Conservation (phyloP, 2,329 filamentous ascomycete genomes). For the Cladobotryum mycophilum region DNA sequence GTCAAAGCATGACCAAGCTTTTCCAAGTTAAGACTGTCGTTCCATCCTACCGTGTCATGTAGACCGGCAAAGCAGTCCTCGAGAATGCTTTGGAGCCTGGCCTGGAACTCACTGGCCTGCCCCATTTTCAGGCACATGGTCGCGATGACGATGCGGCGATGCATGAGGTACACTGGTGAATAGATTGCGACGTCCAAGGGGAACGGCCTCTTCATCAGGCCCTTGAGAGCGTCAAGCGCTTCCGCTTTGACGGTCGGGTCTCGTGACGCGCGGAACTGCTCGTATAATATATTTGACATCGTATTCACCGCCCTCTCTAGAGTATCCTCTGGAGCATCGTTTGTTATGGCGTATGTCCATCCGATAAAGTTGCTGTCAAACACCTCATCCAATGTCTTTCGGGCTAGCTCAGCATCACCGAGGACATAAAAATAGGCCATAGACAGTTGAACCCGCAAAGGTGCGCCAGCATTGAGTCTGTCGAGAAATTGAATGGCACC, state of each 20-base stretch:
- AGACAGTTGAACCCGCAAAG: constrained; percentile 17
- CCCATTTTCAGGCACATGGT: constrained; percentile 22
- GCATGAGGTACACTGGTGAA: constrained; percentile 10
- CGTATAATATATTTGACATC: constrained; percentile 16
- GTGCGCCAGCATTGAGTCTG: constrained; percentile 20
- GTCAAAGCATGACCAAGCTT: constrained; percentile 14
- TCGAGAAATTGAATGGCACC: constrained; percentile 20
- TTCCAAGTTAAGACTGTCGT: constrained; percentile 16
- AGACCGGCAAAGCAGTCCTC: constrained; percentile 16
- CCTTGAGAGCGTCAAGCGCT: constrained; percentile 13
- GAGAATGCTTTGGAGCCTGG: constrained; percentile 15
- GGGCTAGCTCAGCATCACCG: constrained; percentile 12
- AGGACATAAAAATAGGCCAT: constrained; percentile 14
- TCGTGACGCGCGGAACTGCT: constrained; percentile 15
- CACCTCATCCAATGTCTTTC: constrained; percentile 16
- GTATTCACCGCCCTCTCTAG: constrained; percentile 13
- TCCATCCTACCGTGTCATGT: constrained; percentile 20
- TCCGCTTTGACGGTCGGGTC: constrained; percentile 17
- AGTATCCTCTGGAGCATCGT: constrained; percentile 10
- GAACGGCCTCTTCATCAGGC: constrained; percentile 14
- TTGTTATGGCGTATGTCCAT: constrained; percentile 18
- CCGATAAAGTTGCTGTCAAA: constrained; percentile 17
- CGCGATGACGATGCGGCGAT: constrained; percentile 14
- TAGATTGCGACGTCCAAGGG: constrained; percentile 16
- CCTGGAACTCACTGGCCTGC: constrained; percentile 16